phyloP scores from a whole-genome alignment of 192 early-diverging fungal genomes.

The Backusella liffmaniae region DNA sequence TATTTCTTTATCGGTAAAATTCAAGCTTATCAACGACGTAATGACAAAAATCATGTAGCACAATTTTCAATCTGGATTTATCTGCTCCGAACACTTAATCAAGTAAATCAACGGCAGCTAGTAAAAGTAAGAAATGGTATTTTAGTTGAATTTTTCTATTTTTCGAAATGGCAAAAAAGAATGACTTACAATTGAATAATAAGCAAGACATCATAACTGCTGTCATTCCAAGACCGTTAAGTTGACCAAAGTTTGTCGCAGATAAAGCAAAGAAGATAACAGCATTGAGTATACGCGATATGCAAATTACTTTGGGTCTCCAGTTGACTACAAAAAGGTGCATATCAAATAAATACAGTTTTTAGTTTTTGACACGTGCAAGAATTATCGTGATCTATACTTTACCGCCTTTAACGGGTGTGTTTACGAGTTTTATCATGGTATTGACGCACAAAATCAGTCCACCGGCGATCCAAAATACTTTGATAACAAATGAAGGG shows the following conservation, averaged over 20 bases:
- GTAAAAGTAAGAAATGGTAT: neutral
- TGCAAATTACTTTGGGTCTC: slow-evolving; percentile 27
- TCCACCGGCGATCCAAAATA: slow-evolving; percentile 32
- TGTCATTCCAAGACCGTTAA: slow-evolving; percentile 23
- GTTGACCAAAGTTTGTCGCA: slow-evolving; percentile 11
- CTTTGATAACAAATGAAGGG: slow-evolving; percentile 26
- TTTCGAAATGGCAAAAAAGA: neutral
- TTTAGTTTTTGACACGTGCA: neutral
- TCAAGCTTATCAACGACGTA: slow-evolving; percentile 16
- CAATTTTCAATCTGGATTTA: neutral
- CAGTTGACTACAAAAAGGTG: neutral
- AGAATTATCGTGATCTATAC: neutral
- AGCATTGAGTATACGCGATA: slow-evolving; percentile 25
- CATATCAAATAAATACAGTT: neutral
- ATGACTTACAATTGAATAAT: slow-evolving; percentile 33
- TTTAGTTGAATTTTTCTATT: neutral
- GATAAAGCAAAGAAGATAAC: slow-evolving; percentile 34
- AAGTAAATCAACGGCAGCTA: slow-evolving; percentile 26
- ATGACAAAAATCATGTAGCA: neutral
- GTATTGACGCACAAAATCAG: slow-evolving; percentile 36
- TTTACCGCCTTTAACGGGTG: slow-evolving; percentile 17
- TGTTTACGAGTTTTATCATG: slow-evolving; percentile 35
- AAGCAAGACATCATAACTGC: slow-evolving; percentile 28
- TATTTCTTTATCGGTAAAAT: neutral
- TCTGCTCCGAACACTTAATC: slow-evolving; percentile 18